Conservation (phyloP, 352 stramenopile species). For the Pythium rhizo-oryzae region DNA sequence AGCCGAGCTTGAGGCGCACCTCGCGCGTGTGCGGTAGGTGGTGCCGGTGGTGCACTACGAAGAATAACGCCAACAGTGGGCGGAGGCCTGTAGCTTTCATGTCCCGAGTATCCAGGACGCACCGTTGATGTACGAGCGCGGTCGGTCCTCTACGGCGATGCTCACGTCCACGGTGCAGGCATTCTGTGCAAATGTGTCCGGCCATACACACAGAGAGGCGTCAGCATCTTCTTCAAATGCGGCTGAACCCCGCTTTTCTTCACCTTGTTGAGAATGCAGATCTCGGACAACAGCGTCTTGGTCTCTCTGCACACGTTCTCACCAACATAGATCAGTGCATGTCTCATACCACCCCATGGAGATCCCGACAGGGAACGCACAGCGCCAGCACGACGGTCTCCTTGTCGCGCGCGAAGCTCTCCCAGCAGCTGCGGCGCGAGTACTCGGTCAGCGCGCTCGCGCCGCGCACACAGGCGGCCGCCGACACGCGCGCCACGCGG, state of each 20-base stretch:
- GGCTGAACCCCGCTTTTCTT: background rate
- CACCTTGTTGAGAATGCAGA: constrained; percentile 79
- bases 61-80: background rate
- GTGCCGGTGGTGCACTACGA: constrained; percentile 50
- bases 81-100: background rate
- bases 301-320: constrained; percentile 32
- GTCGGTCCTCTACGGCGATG: constrained; percentile 65
- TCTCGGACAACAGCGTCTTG: constrained; percentile 70
- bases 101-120: background rate
- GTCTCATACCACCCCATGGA: background rate
- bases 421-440: constrained; percentile 57
- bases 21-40: constrained; percentile 63
- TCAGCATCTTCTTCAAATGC: background rate
- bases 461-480: constrained; percentile 31
- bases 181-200: constrained; percentile 37
- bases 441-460: constrained; percentile 55
- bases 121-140: constrained; percentile 64
- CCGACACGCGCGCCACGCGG: constrained; percentile 44
- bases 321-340: background rate
- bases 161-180: constrained; percentile 66
- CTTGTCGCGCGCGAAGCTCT: constrained; percentile 62
- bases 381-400: constrained; percentile 54
- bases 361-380: constrained; percentile 10
- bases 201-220: background rate
- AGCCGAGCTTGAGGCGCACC: constrained; percentile 52